Evolutionary conservation across 2,329 filamentous ascomycete genomes (phyloP).

Genomic region (Trichophyton benhamiae): DNA sequence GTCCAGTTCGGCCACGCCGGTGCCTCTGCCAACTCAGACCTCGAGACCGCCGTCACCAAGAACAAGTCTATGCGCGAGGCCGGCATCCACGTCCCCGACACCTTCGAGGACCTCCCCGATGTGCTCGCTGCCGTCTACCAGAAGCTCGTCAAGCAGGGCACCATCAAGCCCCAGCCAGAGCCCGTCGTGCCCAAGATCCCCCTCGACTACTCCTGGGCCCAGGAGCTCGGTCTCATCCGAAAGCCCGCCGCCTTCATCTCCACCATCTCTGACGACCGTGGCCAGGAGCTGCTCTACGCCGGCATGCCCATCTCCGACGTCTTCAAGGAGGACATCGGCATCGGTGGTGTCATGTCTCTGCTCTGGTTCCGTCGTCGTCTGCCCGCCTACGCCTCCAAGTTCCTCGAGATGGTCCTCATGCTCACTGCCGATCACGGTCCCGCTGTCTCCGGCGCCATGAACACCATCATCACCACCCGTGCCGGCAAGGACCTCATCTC

Average conservation of each 20-base stretch:
- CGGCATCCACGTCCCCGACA: constrained; percentile 86
- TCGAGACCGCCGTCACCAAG: constrained; percentile 93
- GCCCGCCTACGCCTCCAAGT: constrained; percentile 91
- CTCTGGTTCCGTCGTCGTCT: constrained; percentile 99
- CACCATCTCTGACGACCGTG: constrained; percentile 98
- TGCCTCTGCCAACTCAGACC: constrained; percentile 97
- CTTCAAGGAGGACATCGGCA: constrained; percentile 96
- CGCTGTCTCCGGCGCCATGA: constrained; percentile 98
- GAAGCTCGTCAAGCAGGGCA: constrained; percentile 70
- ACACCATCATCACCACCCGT: constrained; percentile 99
- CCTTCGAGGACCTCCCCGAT: constrained; percentile 86
- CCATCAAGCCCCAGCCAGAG: constrained; percentile 75
- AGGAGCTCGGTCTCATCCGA: constrained; percentile 97
- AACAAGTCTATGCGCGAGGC: constrained; percentile 95
- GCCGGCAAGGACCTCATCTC: constrained; percentile 97
- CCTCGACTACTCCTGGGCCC: constrained; percentile 98
- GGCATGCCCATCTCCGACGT: constrained; percentile 99
- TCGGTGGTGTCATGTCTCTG: constrained; percentile 98
- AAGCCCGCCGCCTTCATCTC: constrained; percentile 99
- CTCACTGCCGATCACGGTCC: constrained; percentile 98
- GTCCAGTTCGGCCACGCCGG: constrained; percentile 98
- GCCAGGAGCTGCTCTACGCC: constrained; percentile 95
- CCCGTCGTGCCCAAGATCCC: constrained; percentile 96
- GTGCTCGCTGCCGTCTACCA: constrained; percentile 73
- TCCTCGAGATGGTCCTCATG: constrained; percentile 99